Percentiles rank a stretch among this genome's conserved stretches.
These are phyloP conservation scores for Xylariaceae sp. DNA, from an alignment of 2,329 filamentous ascomycete species.

Conservation along the genomic window DNA sequence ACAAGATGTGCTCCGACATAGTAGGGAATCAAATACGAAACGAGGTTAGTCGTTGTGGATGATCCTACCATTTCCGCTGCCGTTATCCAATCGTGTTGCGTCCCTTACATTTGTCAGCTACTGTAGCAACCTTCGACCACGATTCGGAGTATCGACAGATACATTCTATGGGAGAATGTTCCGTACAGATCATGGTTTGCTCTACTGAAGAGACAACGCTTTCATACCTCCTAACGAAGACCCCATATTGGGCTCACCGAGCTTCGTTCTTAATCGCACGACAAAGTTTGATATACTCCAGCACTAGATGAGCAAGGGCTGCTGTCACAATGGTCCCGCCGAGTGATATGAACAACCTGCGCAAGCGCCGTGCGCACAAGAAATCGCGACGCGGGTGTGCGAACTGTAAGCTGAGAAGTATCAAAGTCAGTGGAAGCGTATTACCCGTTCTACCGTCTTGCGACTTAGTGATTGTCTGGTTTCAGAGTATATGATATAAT, in stretches of 20 bases:
- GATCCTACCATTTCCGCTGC: background rate
- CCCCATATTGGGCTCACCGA: too few species aligned
- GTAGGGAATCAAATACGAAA: slow-evolving; percentile 3
- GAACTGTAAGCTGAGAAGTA: slow-evolving; percentile 54
- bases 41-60: slow-evolving; percentile 7
- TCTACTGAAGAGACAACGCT: background rate
- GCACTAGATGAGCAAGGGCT: background rate
- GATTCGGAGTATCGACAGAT: background rate
- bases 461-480: too few species aligned
- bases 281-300: background rate
- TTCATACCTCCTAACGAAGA: too few species aligned
- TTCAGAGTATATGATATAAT: background rate
- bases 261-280: background rate
- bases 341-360: background rate
- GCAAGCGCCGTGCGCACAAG: slow-evolving; percentile 41
- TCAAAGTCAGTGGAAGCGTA: too few species aligned
- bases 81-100: background rate
- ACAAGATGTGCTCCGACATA: too few species aligned
- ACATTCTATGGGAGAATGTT: background rate
- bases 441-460: too few species aligned
- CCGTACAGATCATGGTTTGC: background rate
- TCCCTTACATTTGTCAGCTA: background rate
- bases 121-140: background rate
- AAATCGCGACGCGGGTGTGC: slow-evolving; percentile 54
- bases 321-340: background rate